phyloP scores from a whole-genome alignment of 345 rosid species.

The Ceriops tagal region DNA sequence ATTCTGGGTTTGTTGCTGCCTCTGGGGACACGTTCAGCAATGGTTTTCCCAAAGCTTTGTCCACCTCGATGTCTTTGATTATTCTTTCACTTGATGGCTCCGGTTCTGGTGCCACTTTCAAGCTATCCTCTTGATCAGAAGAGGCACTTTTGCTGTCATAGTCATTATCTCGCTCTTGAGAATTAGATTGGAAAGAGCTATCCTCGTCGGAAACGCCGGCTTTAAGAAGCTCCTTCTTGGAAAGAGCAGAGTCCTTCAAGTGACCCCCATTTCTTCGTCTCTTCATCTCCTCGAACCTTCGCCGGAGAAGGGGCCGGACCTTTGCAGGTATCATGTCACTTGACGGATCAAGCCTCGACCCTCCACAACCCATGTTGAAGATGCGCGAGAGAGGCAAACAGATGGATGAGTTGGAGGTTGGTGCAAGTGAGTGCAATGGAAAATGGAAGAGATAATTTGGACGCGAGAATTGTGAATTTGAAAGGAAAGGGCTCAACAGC shows the following conservation, averaged over 20 bases:
- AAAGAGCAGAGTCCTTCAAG: slow-evolving; percentile 4
- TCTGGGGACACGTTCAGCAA: background rate
- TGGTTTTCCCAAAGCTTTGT: background rate
- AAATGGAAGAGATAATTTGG: background rate
- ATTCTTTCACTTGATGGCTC: background rate
- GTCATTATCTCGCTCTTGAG: background rate
- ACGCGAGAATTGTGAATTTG: slow-evolving; percentile 5
- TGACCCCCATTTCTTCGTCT: background rate
- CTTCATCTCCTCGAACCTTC: slow-evolving; percentile 18
- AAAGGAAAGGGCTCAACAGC: background rate
- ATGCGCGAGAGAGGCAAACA: background rate
- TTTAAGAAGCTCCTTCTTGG: slow-evolving; percentile 29
- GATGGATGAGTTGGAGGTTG: background rate
- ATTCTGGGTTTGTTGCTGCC: slow-evolving; percentile 3
- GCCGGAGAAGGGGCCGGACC: slow-evolving; percentile 19
- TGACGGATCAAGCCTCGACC: slow-evolving; percentile 15
- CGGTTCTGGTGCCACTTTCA: slow-evolving; percentile 4
- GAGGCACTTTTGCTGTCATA: slow-evolving; percentile 11
- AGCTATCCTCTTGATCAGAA: slow-evolving; percentile 13
- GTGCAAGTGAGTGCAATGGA: background rate
- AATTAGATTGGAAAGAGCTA: background rate
- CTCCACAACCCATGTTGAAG: slow-evolving; percentile 25
- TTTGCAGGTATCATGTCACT: slow-evolving; percentile 4
- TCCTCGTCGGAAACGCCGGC: slow-evolving; percentile 10
- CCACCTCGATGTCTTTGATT: background rate